Percentiles rank a stretch among this genome's conserved stretches.
Evolutionary conservation across 2,329 filamentous ascomycete genomes (phyloP).

Genomic region (Colletotrichum caudatum): DNA sequence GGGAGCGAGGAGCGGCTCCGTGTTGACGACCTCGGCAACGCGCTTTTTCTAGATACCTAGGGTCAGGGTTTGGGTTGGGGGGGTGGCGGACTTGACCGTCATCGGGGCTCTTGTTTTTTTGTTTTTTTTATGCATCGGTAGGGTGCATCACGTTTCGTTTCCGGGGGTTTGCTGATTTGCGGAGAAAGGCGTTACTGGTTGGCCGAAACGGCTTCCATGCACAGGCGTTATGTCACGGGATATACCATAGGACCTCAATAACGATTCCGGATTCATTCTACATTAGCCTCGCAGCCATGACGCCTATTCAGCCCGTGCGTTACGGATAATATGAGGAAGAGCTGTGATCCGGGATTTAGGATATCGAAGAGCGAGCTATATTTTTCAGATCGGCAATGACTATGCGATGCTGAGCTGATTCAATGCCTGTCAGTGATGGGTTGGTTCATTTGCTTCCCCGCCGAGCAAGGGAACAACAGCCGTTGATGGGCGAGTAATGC

Average conservation of each 20-base stretch:
- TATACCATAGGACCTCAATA: conserved; percentile 16
- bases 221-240: conserved; percentile 17
- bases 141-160: neutral
- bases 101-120: neutral
- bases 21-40: conserved; percentile 40
- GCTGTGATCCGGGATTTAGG: too few species aligned
- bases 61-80: neutral
- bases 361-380: too few species aligned
- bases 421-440: too few species aligned
- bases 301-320: neutral
- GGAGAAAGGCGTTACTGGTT: neutral
- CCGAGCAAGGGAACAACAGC: too few species aligned
- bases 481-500: too few species aligned
- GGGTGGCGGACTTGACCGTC: neutral
- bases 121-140: neutral
- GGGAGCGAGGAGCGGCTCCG: conserved; percentile 34
- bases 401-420: too few species aligned
- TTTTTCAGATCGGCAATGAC: too few species aligned
- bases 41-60: conserved; percentile 2
- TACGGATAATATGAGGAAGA: too few species aligned
- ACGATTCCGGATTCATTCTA: neutral
- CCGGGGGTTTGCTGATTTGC: conserved; percentile 41
- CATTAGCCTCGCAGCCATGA: neutral
- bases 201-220: neutral
- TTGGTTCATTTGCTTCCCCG: too few species aligned